Evolutionary conservation across 2,329 filamentous ascomycete genomes (phyloP).

Genomic region (Sporothrix globosa): DNA sequence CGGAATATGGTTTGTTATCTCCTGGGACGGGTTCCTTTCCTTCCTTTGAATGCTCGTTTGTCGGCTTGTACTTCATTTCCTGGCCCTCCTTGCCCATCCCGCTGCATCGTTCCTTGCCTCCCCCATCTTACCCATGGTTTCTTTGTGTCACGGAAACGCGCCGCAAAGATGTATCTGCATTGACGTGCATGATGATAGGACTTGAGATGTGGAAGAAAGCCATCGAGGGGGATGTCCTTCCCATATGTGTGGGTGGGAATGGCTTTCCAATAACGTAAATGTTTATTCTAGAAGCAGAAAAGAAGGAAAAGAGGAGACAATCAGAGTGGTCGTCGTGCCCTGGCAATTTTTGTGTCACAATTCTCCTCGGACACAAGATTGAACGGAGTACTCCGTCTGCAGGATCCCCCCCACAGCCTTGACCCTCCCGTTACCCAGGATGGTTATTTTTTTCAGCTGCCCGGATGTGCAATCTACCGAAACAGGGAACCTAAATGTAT

Average conservation of each 20-base stretch:
- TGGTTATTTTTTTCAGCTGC: background rate
- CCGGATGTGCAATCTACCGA: background rate
- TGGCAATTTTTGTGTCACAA: background rate
- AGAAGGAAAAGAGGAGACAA: background rate
- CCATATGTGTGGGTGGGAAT: background rate
- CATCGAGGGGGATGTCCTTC: too few relatives aligned
- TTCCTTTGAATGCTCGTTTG: background rate
- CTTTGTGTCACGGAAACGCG: slow-evolving; percentile 7
- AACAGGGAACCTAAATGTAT: background rate
- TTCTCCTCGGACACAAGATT: background rate
- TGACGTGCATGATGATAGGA: too few relatives aligned
- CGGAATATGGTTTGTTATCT: background rate
- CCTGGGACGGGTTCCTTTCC: background rate
- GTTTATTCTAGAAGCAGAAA: background rate
- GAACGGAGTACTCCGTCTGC: background rate
- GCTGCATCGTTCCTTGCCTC: background rate
- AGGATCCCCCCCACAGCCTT: background rate
- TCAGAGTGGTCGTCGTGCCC: background rate
- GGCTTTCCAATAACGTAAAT: background rate
- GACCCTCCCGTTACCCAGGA: background rate
- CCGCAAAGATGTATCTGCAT: too few relatives aligned
- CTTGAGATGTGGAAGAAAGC: background rate
- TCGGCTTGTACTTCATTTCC: background rate
- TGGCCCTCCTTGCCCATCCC: background rate
- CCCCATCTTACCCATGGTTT: background rate